A percentile compares a stretch with the other conserved stretches of the same genome.
Evolutionary conservation across 768 basidiomycete genomes (phyloP).

Genomic region (Pleurotus eryngii): DNA sequence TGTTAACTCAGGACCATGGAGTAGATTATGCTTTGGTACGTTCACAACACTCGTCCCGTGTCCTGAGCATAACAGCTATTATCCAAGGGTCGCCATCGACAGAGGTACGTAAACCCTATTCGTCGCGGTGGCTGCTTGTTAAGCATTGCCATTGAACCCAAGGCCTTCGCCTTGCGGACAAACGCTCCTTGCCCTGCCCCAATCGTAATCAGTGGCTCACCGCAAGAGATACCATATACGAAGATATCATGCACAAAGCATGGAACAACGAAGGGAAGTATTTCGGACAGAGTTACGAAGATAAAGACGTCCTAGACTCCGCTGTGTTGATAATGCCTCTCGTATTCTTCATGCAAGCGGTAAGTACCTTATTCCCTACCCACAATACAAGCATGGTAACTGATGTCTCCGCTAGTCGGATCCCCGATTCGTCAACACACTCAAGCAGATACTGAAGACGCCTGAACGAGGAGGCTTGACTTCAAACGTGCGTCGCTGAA

Average conservation of each 20-base stretch:
- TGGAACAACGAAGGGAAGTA: constrained; percentile 70
- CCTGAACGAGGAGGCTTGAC: constrained; percentile 90
- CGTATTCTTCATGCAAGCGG: constrained; percentile 86
- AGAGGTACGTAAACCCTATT: constrained; percentile 47
- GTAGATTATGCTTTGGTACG: constrained; percentile 86
- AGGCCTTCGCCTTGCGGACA: constrained; percentile 90
- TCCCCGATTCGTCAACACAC: constrained; percentile 82
- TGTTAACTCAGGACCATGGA: constrained; percentile 4
- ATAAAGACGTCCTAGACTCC: constrained; percentile 76
- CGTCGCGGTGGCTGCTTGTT: neutral
- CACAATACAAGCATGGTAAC: neutral
- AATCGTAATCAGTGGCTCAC: constrained; percentile 66
- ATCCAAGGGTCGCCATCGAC: constrained; percentile 86
- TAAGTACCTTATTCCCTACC: constrained; percentile 28
- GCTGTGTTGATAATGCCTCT: constrained; percentile 91
- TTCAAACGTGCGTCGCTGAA: constrained; percentile 58
- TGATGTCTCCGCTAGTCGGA: constrained; percentile 53
- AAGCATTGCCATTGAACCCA: neutral
- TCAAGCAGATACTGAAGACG: constrained; percentile 79
- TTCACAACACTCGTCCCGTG: neutral
- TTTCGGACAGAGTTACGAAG: constrained; percentile 92
- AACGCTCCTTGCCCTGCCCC: constrained; percentile 88
- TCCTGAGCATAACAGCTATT: neutral
- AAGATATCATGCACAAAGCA: constrained; percentile 87
- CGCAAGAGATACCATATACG: constrained; percentile 82